Evolutionary conservation across 2,329 filamentous ascomycete genomes (phyloP).

Genomic region (Capronia epimyces): DNA sequence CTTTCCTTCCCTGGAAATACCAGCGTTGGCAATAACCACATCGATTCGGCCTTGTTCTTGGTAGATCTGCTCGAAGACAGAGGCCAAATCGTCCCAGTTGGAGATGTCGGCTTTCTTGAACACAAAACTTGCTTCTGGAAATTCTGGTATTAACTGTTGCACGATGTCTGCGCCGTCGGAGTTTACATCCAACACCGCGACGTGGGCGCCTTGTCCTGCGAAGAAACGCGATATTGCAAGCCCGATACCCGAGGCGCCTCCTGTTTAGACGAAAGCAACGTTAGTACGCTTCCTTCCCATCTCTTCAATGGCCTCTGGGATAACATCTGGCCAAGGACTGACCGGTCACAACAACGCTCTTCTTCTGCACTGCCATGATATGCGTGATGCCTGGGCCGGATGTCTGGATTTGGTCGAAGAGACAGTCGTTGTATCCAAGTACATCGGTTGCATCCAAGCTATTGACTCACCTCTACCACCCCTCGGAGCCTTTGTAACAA

Average conservation of each 20-base stretch:
- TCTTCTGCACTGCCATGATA: slow-evolving; percentile 13
- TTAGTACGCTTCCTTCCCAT: neutral
- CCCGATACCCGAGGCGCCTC: slow-evolving; percentile 37
- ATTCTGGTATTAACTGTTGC: slow-evolving; percentile 28
- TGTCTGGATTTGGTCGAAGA: too few relatives aligned
- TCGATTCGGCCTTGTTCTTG: slow-evolving; percentile 38
- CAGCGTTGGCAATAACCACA: slow-evolving; percentile 49
- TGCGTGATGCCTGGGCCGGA: neutral
- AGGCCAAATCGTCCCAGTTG: slow-evolving; percentile 35
- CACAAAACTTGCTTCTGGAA: slow-evolving; percentile 29
- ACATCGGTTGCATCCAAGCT: too few relatives aligned
- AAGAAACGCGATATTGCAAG: slow-evolving; percentile 35
- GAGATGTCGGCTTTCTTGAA: slow-evolving; percentile 35
- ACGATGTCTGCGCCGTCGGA: slow-evolving; percentile 27
- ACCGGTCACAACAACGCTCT: slow-evolving; percentile 34
- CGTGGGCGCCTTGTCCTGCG: slow-evolving; percentile 31
- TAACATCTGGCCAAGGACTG: neutral
- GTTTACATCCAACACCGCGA: slow-evolving; percentile 35
- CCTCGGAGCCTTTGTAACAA: too few relatives aligned
- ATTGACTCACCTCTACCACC: too few relatives aligned
- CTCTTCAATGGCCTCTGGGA: neutral
- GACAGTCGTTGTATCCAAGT: too few relatives aligned
- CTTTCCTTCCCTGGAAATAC: slow-evolving; percentile 43
- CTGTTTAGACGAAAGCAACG: slow-evolving; percentile 19
- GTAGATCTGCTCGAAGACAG: slow-evolving; percentile 35